Conservation (phyloP, 2,329 filamentous ascomycete species). For the Colletotrichum siamense region DNA sequence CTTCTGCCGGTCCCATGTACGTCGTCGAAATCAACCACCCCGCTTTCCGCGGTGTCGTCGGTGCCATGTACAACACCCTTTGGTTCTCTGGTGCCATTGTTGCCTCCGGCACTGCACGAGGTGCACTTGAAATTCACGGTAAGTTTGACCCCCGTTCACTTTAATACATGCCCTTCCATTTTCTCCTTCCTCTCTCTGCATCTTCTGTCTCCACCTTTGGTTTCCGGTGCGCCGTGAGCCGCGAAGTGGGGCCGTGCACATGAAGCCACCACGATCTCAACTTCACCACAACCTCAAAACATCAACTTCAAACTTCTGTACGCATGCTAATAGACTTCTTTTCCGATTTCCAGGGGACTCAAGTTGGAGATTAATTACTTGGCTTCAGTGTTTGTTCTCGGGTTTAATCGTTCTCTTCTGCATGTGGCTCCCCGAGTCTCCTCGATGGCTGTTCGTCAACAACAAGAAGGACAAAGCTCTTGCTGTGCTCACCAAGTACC, state of each 20-base stretch:
- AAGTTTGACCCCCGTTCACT: no score
- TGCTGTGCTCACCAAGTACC: slow-evolving; percentile 43
- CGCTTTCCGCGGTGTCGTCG: slow-evolving; percentile 48
- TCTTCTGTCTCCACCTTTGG: no score
- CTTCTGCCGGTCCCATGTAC: slow-evolving; percentile 52
- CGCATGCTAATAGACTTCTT: no score
- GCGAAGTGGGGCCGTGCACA: no score
- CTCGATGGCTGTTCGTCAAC: slow-evolving; percentile 46
- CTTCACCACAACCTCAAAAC: no score
- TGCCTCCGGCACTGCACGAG: slow-evolving; percentile 53
- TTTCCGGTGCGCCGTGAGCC: no score
- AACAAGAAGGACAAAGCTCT: slow-evolving; percentile 40
- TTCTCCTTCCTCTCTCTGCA: no score
- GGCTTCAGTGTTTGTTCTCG: slow-evolving; percentile 49
- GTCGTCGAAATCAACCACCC: slow-evolving; percentile 53
- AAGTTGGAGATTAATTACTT: slow-evolving; percentile 32
- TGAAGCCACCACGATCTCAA: no score
- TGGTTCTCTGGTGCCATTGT: slow-evolving; percentile 57
- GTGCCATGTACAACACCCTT: slow-evolving; percentile 47
- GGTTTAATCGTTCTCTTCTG: slow-evolving; percentile 39
- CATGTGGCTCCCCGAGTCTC: slow-evolving; percentile 46
- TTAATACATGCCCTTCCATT: no score
- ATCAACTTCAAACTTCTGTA: no score
- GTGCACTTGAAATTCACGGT: no score
- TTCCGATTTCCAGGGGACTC: no score